Evolutionary conservation across 2,329 filamentous ascomycete genomes (phyloP).

Genomic region (Alternaria panax): DNA sequence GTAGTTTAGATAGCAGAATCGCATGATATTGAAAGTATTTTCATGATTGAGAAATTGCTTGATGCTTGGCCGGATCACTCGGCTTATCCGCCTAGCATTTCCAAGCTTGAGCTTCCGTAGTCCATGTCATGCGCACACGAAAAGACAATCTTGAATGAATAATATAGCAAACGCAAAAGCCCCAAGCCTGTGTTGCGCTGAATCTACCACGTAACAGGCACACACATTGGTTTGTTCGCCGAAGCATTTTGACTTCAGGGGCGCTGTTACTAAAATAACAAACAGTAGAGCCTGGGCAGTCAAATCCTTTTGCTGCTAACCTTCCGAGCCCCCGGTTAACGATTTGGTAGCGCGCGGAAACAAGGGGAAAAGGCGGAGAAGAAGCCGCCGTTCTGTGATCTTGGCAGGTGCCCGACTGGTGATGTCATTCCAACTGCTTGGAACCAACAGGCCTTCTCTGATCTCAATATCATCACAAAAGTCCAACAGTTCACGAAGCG

Average conservation of each 20-base stretch:
- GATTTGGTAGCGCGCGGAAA: not conserved
- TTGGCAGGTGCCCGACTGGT: slow-evolving; percentile 8
- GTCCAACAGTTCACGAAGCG: not conserved
- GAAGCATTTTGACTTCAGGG: not conserved
- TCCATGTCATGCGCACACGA: not conserved
- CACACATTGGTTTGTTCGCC: not conserved
- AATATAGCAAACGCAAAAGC: not conserved
- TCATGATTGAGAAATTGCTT: not conserved
- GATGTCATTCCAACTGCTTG: slow-evolving; percentile 6
- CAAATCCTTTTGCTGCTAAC: not conserved
- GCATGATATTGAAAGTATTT: not conserved
- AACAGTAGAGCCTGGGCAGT: not conserved
- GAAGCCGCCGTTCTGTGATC: slow-evolving; percentile 2
- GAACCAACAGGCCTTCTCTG: not conserved
- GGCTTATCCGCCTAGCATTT: not conserved
- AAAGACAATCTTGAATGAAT: not conserved
- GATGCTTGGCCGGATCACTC: not conserved
- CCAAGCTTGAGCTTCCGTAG: not conserved
- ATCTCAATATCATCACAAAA: not conserved
- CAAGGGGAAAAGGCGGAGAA: not conserved
- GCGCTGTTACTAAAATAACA: not conserved
- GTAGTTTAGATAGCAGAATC: not conserved
- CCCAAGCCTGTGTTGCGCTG: not conserved
- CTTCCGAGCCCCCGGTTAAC: not conserved
- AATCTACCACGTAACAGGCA: not conserved